These are phyloP conservation scores for Eragrostis tef DNA, from an alignment of 202 grass and related monocot species.

Conservation along the genomic window DNA sequence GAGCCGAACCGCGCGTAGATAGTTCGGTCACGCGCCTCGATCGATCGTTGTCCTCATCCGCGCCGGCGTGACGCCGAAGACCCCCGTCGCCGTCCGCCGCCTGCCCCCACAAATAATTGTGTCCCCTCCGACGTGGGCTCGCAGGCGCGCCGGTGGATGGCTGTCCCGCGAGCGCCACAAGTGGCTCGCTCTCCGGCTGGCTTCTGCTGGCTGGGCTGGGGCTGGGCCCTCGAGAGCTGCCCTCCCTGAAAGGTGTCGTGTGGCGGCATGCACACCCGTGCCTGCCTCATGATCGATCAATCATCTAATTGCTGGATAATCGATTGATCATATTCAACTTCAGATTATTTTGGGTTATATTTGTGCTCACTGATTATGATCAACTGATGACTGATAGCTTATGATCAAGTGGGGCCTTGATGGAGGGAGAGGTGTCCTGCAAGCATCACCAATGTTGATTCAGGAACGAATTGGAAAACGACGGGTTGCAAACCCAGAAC, in stretches of 20 bases:
- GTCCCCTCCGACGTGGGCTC: neutral
- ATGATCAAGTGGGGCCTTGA: neutral
- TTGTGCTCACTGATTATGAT: neutral
- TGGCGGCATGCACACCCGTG: neutral
- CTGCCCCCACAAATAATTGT: conserved; percentile 18
- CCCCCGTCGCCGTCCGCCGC: neutral
- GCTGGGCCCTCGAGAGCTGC: neutral
- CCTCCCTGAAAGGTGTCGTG: conserved; percentile 22
- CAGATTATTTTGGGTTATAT: neutral
- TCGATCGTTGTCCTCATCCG: neutral
- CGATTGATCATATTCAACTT: neutral
- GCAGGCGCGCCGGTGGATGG: neutral
- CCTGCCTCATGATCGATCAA: neutral
- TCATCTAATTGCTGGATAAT: neutral
- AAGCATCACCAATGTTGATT: conserved; percentile 29
- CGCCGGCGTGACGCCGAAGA: neutral
- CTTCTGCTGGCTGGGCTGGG: neutral
- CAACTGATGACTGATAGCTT: neutral
- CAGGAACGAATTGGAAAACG: conserved; percentile 5
- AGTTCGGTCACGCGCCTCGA: neutral
- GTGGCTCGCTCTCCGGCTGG: neutral
- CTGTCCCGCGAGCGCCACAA: neutral
- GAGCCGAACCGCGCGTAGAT: no score
- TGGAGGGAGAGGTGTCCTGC: neutral
- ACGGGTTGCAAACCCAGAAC: neutral